A percentile compares a stretch with the other conserved stretches of the same genome.
Conservation (phyloP, 176 grass and related monocot species). For the Phragmites australis region DNA sequence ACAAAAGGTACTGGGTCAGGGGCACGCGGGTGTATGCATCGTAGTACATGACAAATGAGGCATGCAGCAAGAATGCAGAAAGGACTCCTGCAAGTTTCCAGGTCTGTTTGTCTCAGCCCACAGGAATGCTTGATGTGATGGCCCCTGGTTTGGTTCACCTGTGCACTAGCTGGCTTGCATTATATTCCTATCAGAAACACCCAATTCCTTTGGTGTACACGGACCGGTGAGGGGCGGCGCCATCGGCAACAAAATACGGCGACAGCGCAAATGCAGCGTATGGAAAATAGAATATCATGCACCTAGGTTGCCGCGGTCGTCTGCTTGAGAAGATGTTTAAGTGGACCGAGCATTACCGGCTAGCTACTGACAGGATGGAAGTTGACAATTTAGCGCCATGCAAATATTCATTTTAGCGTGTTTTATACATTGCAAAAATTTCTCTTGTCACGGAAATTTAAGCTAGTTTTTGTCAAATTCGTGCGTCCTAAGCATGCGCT, state of each 20-base stretch:
- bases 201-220: background rate
- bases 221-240: background rate
- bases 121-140: conserved; percentile 18
- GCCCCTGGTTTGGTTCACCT: background rate
- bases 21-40: background rate
- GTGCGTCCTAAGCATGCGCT: background rate
- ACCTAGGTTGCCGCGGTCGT: background rate
- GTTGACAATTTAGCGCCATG: background rate
- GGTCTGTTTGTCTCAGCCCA: conserved; percentile 18
- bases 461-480: too few relatives aligned
- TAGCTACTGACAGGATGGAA: background rate
- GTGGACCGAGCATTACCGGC: background rate
- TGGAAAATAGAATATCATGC: background rate
- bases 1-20: too few relatives aligned
- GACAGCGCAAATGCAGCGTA: background rate
- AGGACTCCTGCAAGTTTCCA: background rate
- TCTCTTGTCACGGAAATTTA: too few relatives aligned
- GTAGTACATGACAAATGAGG: conserved; percentile 18
- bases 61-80: conserved; percentile 2
- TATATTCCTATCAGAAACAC: too few relatives aligned
- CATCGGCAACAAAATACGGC: background rate
- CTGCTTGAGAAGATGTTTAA: background rate
- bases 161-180: too few relatives aligned
- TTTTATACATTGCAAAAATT: too few relatives aligned
- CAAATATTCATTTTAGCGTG: background rate